A percentile compares a stretch with the other conserved stretches of the same genome.
Conservation (phyloP, 768 basidiomycete species). For the Leccinum ochraceum region DNA sequence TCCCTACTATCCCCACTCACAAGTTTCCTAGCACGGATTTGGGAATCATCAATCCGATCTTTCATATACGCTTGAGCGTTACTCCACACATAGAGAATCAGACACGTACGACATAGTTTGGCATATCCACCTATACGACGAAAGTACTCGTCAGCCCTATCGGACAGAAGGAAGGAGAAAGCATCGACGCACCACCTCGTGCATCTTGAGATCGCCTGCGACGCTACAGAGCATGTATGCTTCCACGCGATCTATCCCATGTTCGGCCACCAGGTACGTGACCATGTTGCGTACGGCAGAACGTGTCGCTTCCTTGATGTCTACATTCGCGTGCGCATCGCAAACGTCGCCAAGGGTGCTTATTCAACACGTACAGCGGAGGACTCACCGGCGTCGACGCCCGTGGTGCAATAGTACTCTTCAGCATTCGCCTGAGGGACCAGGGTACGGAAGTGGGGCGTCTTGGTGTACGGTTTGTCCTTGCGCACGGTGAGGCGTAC, state of each 20-base stretch:
- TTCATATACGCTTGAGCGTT: background rate
- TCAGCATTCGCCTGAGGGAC: constrained; percentile 16
- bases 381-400: constrained; percentile 45
- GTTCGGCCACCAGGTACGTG: constrained; percentile 44
- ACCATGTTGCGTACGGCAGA: constrained; percentile 62
- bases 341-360: background rate
- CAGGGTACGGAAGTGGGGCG: constrained; percentile 52
- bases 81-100: background rate
- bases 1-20: background rate
- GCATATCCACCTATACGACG: no score
- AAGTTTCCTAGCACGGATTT: constrained; percentile 39
- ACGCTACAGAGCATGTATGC: constrained; percentile 67
- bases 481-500: constrained; percentile 59
- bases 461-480: constrained; percentile 56
- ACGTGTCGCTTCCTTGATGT: constrained; percentile 55
- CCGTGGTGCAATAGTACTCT: constrained; percentile 60
- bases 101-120: constrained; percentile 55
- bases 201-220: constrained; percentile 57
- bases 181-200: constrained; percentile 52
- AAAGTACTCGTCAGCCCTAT: no score
- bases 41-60: constrained; percentile 62
- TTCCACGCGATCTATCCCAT: constrained; percentile 43
- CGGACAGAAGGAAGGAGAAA: no score
- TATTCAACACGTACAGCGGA: no score
- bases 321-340: constrained; percentile 20